A percentile compares a stretch with the other conserved stretches of the same genome.
Evolutionary conservation across 2,329 filamentous ascomycete species (phyloP).

Genomic region (Pyricularia grisea): DNA sequence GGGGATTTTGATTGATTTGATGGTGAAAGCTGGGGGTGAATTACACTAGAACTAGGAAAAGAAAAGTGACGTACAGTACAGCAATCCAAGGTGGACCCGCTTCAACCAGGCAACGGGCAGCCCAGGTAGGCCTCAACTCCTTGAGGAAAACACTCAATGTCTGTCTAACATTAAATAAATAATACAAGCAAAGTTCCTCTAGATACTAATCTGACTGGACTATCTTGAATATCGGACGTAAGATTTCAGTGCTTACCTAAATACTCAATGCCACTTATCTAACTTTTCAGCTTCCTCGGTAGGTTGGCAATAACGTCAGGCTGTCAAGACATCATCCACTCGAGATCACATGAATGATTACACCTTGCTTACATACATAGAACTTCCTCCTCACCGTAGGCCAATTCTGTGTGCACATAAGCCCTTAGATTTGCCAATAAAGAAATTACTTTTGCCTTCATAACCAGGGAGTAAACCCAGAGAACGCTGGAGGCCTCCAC

Average conservation of each 20-base stretch:
- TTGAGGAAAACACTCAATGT: not conserved
- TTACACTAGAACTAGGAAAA: not conserved
- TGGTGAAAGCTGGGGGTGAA: not conserved
- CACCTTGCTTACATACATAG: not conserved
- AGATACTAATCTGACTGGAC: no score
- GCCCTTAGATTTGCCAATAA: not conserved
- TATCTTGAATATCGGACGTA: no score
- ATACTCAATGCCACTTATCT: no score
- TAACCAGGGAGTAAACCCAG: not conserved
- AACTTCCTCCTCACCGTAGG: no score
- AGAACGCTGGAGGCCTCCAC: not conserved
- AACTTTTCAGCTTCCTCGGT: no score
- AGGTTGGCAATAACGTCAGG: not conserved
- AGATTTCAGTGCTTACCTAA: no score
- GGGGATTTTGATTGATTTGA: no score
- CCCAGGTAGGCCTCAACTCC: not conserved
- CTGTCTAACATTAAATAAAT: no score
- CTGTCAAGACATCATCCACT: not conserved
- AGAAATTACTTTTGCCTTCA: not conserved
- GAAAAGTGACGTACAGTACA: no score
- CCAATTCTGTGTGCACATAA: not conserved
- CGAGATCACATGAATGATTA: not conserved
- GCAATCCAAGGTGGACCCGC: not conserved
- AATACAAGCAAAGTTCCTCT: no score
- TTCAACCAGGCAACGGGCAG: not conserved